Evolutionary conservation across 2,329 filamentous ascomycete species (phyloP).

Genomic region (Delphinella strobiligena): DNA sequence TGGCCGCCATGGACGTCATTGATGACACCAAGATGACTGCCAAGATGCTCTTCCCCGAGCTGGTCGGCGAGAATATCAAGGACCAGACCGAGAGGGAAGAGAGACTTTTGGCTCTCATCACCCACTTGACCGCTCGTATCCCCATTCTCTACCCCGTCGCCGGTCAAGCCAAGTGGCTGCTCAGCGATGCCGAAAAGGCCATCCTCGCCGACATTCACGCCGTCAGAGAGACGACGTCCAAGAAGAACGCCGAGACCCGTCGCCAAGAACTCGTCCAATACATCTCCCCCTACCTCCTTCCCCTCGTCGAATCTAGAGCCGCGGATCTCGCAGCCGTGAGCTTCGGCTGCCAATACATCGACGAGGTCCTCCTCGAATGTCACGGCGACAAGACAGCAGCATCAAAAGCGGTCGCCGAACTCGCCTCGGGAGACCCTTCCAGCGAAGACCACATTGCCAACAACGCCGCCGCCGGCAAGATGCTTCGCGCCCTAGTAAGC

Average conservation of each 20-base stretch:
- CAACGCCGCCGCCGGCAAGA: slow-evolving; percentile 56
- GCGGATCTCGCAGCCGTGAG: slow-evolving; percentile 58
- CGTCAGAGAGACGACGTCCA: slow-evolving; percentile 73
- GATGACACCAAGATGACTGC: slow-evolving; percentile 85
- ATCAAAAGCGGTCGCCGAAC: slow-evolving; percentile 49
- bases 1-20: slow-evolving; percentile 79
- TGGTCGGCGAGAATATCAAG: slow-evolving; percentile 52
- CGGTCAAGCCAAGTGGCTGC: slow-evolving; percentile 47
- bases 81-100: slow-evolving; percentile 35
- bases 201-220: slow-evolving; percentile 66
- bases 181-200: slow-evolving; percentile 50
- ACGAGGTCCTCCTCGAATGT: slow-evolving; percentile 67
- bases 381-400: slow-evolving; percentile 66
- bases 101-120: slow-evolving; percentile 53
- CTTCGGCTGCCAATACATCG: slow-evolving; percentile 78
- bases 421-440: slow-evolving; percentile 27
- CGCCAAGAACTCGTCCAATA: slow-evolving; percentile 64
- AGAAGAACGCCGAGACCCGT: slow-evolving; percentile 73
- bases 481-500: slow-evolving; percentile 83
- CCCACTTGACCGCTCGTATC: slow-evolving; percentile 51
- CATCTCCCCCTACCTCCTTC: slow-evolving; percentile 63
- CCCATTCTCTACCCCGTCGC: slow-evolving; percentile 74
- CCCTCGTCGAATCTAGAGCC: slow-evolving; percentile 57
- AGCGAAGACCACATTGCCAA: slow-evolving; percentile 47
- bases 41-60: slow-evolving; percentile 77